Base-by-base conservation (phyloP, 2,329 filamentous ascomycete species). In the Hypoxylon sp. region DNA sequence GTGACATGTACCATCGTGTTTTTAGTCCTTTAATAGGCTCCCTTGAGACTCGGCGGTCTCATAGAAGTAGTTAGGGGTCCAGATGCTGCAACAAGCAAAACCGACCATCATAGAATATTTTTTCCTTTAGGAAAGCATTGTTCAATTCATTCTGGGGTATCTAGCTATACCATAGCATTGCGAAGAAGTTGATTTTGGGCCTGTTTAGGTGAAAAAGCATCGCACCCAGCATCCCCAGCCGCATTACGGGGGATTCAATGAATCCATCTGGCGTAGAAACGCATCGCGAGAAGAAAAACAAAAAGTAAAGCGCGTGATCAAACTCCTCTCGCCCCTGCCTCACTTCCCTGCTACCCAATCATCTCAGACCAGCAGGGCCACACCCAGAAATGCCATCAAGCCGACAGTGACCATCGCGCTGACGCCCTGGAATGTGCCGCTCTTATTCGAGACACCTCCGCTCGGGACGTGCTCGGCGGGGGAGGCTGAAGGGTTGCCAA, bases 301-400 rank as follows among this genome's bases (percentile, higher is more conserved):
- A 17, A 29, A 10, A n/a, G n/a, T n/a, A n/a, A n/a, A n/a, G n/a
- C n/a, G n/a, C n/a, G n/a, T n/a, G n/a, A 11, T 20, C 20, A 17
- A 48, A 18, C 26, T 27, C 40, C 37, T 15, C 35, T 20, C n/a
- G 3, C 4, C 18, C 27, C 27, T 2, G 10, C 18, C 31, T 18
- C 15, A 17, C n/a, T n/a, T 50, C 21, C 37, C 35, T 35, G 15
- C 17, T 20, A n/a, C n/a, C n/a, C 26, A 6, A 38, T 38, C 5
- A 38, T 35, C 47, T 64, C 45, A 70, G 40, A 63, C 31, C 63
- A 64, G 54, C 31, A 70, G 37, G 13, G 54, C 31, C 4, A 59
- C 60, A 18, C 66, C 69, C 6, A 63, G 48, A 37, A 66, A 29
- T 1, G 64, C 27, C 65, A 69, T 67, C 23, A 51, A 11, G 7